phyloP scores from a whole-genome alignment of 805 yeast species.

The Candida oleophila region DNA sequence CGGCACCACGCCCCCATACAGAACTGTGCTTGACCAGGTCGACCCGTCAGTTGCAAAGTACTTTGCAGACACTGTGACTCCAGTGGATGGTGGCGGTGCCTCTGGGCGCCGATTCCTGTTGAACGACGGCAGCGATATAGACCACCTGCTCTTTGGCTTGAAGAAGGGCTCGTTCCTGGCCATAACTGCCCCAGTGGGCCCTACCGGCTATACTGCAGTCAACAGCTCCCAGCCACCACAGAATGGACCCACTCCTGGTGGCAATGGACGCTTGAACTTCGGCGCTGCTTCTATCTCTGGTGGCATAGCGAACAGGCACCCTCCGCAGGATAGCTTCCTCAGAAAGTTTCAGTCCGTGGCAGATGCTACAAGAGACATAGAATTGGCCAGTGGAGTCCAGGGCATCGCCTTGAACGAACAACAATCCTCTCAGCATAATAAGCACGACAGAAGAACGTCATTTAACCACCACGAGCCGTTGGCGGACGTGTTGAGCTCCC shows the following conservation, averaged over 20 bases:
- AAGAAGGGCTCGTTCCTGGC: conserved; percentile 49
- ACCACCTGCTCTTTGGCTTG: conserved; percentile 43
- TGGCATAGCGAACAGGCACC: conserved; percentile 48
- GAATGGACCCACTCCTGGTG: conserved; percentile 15
- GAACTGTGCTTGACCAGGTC: conserved; percentile 34
- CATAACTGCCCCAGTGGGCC: conserved; percentile 40
- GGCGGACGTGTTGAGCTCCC: conserved; percentile 17
- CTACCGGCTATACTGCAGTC: conserved; percentile 4
- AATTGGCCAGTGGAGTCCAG: conserved; percentile 46
- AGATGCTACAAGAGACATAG: conserved; percentile 68
- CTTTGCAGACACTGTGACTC: conserved; percentile 14
- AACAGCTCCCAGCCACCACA: conserved; percentile 12
- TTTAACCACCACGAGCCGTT: conserved; percentile 27
- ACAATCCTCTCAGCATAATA: background rate
- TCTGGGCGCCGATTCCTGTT: conserved; percentile 37
- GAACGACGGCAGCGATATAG: conserved; percentile 45
- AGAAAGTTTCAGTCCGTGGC: conserved; percentile 65
- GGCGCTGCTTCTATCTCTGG: conserved; percentile 65
- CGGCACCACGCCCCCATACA: conserved; percentile 26
- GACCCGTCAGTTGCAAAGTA: conserved; percentile 43
- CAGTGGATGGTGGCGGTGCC: conserved; percentile 9
- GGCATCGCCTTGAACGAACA: conserved; percentile 24
- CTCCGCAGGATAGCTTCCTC: conserved; percentile 49
- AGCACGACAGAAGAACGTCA: conserved; percentile 49
- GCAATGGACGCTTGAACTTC: conserved; percentile 33